Conservation (phyloP, 2,329 filamentous ascomycete genomes). For the Cladosporium sphaerospermum region DNA sequence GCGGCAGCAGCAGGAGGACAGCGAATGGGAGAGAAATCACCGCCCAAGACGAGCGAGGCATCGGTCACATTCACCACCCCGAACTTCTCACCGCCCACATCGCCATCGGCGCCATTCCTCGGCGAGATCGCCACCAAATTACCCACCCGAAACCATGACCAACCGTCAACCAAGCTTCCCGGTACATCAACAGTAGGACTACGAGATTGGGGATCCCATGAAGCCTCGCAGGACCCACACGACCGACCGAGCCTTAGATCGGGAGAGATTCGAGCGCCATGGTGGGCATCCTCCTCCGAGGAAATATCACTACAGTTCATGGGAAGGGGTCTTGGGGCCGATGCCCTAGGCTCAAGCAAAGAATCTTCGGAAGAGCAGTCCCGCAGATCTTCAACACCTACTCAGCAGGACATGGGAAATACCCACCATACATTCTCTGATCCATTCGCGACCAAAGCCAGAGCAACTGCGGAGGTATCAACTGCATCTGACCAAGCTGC, state of each 20-base stretch:
- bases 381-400: neutral
- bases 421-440: too few species aligned
- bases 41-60: slow-evolving; percentile 18
- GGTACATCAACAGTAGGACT: slow-evolving; percentile 18
- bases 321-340: slow-evolving; percentile 26
- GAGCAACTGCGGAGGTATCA: neutral
- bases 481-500: neutral
- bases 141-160: slow-evolving; percentile 11
- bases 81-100: slow-evolving; percentile 18
- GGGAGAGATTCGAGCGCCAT: slow-evolving; percentile 24
- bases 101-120: slow-evolving; percentile 20
- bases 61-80: slow-evolving; percentile 24
- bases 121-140: slow-evolving; percentile 17
- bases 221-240: slow-evolving; percentile 13
- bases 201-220: slow-evolving; percentile 8
- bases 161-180: neutral
- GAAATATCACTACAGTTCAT: slow-evolving; percentile 30
- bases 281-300: slow-evolving; percentile 25
- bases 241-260: slow-evolving; percentile 24
- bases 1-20: slow-evolving; percentile 18
- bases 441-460: neutral
- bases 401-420: neutral
- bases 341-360: slow-evolving; percentile 18
- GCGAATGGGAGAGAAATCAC: slow-evolving; percentile 19
- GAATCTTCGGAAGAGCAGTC: neutral